phyloP scores from a whole-genome alignment of 2,329 filamentous ascomycete species.

The Hysterium pulicare region DNA sequence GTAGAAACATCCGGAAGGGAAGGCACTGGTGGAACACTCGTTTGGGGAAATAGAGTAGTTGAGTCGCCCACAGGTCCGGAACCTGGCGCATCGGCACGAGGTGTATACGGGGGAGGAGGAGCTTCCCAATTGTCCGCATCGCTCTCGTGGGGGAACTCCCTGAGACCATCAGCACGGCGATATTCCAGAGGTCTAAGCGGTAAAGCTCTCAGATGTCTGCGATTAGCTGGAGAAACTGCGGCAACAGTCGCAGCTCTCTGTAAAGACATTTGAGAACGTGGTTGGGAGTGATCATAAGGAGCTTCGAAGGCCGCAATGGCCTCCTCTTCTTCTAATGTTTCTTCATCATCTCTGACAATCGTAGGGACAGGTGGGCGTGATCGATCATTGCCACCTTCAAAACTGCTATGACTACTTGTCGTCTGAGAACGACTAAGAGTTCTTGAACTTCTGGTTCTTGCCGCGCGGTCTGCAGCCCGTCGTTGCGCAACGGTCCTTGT shows the following conservation, averaged over 20 bases:
- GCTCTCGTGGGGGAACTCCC: conserved; percentile 77
- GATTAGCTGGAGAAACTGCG: conserved; percentile 69
- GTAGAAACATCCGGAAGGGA: conserved; percentile 21
- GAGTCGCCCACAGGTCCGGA: conserved; percentile 32
- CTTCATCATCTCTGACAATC: conserved; percentile 25
- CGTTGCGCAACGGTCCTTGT: conserved; percentile 37
- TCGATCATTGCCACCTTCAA: conserved; percentile 15
- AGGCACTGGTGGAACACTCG: conserved; percentile 9
- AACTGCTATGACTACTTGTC: conserved; percentile 19
- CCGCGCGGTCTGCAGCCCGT: conserved; percentile 26
- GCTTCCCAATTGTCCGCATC: conserved; percentile 88
- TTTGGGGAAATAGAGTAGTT: conserved; percentile 27
- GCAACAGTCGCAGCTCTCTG: conserved; percentile 44
- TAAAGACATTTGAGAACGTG: conserved; percentile 37
- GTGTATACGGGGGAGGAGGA: conserved; percentile 75
- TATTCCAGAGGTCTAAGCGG: conserved; percentile 58
- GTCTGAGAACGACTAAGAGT: conserved; percentile 29
- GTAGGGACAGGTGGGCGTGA: conserved; percentile 10
- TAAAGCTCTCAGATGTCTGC: conserved; percentile 60
- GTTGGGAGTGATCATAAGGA: conserved; percentile 40
- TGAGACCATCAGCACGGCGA: conserved; percentile 65
- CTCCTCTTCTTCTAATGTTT: conserved; percentile 32
- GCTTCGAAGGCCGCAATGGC: conserved; percentile 37
- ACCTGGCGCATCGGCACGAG: conserved; percentile 46
- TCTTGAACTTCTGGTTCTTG: conserved; percentile 26